phyloP scores from a whole-genome alignment of 176 grass and related monocot genomes.

The Chrysopogon serrulatus region DNA sequence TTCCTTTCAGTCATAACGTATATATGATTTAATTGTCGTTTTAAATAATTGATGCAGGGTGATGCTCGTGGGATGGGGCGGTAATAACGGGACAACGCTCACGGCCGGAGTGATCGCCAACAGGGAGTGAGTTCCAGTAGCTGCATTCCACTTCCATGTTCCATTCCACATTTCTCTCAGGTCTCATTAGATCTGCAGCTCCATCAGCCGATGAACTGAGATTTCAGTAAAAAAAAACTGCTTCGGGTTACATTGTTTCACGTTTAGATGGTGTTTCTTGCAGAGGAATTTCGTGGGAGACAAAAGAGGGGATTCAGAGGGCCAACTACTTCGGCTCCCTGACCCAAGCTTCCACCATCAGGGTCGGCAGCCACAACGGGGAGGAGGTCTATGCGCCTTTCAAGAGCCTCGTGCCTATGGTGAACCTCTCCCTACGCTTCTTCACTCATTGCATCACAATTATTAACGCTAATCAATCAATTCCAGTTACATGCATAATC shows the following conservation, averaged over 20 bases:
- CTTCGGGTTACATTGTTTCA: background rate
- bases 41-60: conserved; percentile 34
- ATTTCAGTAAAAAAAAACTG: background rate
- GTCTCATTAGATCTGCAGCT: no score
- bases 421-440: background rate
- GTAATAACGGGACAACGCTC: conserved; percentile 90
- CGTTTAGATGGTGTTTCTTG: background rate
- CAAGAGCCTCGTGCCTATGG: conserved; percentile 74
- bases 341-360: conserved; percentile 73
- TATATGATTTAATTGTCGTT: background rate
- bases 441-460: background rate
- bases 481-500: background rate
- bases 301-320: conserved; percentile 88
- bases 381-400: conserved; percentile 95
- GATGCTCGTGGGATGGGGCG: conserved; percentile 96
- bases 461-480: no score
- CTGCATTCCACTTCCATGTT: background rate
- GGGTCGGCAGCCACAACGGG: conserved; percentile 49
- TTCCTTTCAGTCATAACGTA: no score
- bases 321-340: conserved; percentile 97
- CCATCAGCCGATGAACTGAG: background rate
- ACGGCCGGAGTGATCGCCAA: conserved; percentile 91
- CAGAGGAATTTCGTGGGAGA: conserved; percentile 95
- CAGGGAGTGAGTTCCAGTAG: conserved; percentile 53
- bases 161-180: background rate